Evolutionary conservation across 495 filamentous ascomycete species (phyloP).

Genomic region (Penicillium coffeae): DNA sequence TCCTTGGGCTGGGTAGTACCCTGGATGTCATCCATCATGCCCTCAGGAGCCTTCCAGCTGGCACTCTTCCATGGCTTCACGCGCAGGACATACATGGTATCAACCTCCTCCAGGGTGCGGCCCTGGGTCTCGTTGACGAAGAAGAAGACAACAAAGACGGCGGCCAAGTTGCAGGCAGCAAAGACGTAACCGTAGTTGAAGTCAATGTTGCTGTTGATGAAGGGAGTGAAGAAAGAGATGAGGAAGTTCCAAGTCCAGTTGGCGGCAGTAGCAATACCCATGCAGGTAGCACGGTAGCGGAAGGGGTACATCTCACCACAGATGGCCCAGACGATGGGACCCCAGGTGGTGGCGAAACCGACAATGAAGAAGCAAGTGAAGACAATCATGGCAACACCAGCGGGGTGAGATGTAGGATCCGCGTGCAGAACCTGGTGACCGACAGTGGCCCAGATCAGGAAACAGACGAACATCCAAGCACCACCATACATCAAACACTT

Average conservation of each 20-base stretch:
- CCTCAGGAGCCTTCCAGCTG: slow-evolving; percentile 54
- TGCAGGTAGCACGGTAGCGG: slow-evolving; percentile 68
- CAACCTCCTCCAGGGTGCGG: slow-evolving; percentile 71
- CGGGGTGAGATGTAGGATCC: slow-evolving; percentile 49
- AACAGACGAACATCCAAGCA: slow-evolving; percentile 66
- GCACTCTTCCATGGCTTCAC: slow-evolving; percentile 64
- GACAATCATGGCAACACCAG: slow-evolving; percentile 71
- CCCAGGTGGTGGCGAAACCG: slow-evolving; percentile 67
- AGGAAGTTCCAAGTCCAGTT: slow-evolving; percentile 95
- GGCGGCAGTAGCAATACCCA: slow-evolving; percentile 71
- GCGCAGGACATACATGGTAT: slow-evolving; percentile 76
- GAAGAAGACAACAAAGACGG: slow-evolving; percentile 66
- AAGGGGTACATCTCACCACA: slow-evolving; percentile 79
- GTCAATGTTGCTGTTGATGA: slow-evolving; percentile 64
- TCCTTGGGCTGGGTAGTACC: slow-evolving; percentile 18
- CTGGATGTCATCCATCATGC: slow-evolving; percentile 33
- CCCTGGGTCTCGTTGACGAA: slow-evolving; percentile 71
- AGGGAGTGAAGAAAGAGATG: slow-evolving; percentile 79
- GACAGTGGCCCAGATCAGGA: slow-evolving; percentile 71
- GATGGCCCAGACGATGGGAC: slow-evolving; percentile 78
- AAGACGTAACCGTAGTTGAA: slow-evolving; percentile 81
- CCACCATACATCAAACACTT: slow-evolving; percentile 63
- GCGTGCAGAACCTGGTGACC: slow-evolving; percentile 58
- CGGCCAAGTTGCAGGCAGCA: slow-evolving; percentile 63
- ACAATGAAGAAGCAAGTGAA: slow-evolving; percentile 70